Conservation (phyloP, 495 filamentous ascomycete genomes). For the Thermochaetoides thermophila region DNA sequence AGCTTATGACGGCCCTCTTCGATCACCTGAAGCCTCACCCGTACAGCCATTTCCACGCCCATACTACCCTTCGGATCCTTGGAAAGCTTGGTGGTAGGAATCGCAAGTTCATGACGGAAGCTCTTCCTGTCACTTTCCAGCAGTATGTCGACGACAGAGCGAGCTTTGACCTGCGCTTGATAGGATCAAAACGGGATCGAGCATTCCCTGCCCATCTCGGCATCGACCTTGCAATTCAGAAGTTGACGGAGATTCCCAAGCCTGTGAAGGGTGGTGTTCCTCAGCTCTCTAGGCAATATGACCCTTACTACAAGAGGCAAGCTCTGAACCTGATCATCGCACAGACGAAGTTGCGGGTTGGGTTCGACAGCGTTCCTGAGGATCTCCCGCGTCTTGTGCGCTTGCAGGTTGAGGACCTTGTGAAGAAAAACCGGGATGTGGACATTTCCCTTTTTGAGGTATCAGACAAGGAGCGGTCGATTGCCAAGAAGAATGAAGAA, state of each 20-base stretch:
- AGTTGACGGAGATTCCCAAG: constrained; percentile 66
- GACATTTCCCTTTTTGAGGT: constrained; percentile 48
- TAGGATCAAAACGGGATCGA: constrained; percentile 73
- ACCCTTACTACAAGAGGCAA: constrained; percentile 83
- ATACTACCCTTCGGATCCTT: constrained; percentile 96
- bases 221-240: constrained; percentile 75
- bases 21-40: constrained; percentile 84
- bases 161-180: constrained; percentile 75
- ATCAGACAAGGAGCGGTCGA: constrained; percentile 65
- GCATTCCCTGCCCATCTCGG: constrained; percentile 76
- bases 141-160: constrained; percentile 72
- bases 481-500: constrained; percentile 72
- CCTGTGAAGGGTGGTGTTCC: constrained; percentile 20
- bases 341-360: constrained; percentile 80
- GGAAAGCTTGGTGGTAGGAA: constrained; percentile 95
- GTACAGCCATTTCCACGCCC: constrained; percentile 91
- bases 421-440: constrained; percentile 48
- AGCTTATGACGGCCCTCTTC: constrained; percentile 92
- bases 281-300: constrained; percentile 43
- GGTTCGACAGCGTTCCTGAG: constrained; percentile 74
- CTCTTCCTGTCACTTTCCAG: constrained; percentile 64
- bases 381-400: constrained; percentile 74
- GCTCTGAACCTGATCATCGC: constrained; percentile 73
- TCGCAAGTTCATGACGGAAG: constrained; percentile 80
- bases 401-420: constrained; percentile 74